Evolutionary conservation across 2,329 filamentous ascomycete species (phyloP).

Genomic region (Zymoseptoria brevis): DNA sequence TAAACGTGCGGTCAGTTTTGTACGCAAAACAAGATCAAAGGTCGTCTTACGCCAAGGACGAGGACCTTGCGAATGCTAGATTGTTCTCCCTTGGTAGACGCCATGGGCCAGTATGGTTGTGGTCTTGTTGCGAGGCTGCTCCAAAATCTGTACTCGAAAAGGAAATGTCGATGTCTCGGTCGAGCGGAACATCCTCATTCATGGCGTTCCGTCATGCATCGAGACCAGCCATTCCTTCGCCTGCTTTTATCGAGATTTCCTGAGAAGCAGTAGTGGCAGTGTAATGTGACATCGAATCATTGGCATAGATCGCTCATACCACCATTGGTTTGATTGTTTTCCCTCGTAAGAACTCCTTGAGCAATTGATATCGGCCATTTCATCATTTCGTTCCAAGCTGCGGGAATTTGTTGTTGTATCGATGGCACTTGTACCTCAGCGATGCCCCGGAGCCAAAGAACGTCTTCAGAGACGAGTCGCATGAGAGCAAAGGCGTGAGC

Average conservation of each 20-base stretch:
- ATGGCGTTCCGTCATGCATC: background rate
- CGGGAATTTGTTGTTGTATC: conserved; percentile 12
- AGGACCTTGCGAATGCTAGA: conserved; percentile 4
- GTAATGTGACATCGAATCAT: background rate
- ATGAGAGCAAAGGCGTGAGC: conserved; percentile 21
- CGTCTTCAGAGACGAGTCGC: conserved; percentile 18
- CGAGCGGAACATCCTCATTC: conserved; percentile 12
- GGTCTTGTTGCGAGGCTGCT: background rate
- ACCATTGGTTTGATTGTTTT: conserved; percentile 7
- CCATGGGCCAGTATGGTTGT: background rate
- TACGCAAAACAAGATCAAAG: background rate
- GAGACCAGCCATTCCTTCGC: background rate
- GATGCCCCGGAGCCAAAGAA: conserved; percentile 20
- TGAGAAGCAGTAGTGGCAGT: background rate
- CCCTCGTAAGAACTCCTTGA: conserved; percentile 3
- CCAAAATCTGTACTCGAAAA: background rate
- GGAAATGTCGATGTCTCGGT: conserved; percentile 4
- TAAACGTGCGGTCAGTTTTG: conserved; percentile 2
- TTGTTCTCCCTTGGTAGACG: background rate
- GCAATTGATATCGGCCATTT: conserved; percentile 18
- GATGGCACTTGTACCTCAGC: conserved; percentile 19
- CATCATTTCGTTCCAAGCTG: conserved; percentile 17
- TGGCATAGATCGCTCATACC: background rate
- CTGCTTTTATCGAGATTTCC: background rate
- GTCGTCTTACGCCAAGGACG: conserved; percentile 4